A percentile compares a stretch with the other conserved stretches of the same genome.
These are phyloP conservation scores for Ceratocystis alfenasii DNA, from an alignment of 2,329 filamentous ascomycete species.

Conservation along the genomic window DNA sequence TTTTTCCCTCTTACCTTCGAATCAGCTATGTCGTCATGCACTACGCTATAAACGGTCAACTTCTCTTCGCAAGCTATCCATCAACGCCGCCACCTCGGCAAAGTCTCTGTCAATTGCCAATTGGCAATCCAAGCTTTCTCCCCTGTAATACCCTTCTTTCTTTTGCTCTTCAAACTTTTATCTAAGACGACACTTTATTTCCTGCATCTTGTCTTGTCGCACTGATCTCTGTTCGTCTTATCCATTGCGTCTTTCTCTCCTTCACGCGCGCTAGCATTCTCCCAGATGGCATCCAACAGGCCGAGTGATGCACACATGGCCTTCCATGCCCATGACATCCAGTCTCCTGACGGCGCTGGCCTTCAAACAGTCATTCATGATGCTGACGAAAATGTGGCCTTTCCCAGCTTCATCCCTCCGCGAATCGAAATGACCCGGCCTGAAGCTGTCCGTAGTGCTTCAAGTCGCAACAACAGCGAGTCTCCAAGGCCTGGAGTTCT, in stretches of 20 bases:
- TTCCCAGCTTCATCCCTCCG: constrained; percentile 13
- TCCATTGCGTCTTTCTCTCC: neutral
- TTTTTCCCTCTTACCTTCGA: neutral
- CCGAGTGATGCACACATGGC: too few species aligned
- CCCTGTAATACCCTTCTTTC: neutral
- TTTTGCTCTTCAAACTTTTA: neutral
- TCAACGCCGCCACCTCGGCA: neutral
- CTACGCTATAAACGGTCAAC: constrained; percentile 1
- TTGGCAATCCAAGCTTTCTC: constrained; percentile 3
- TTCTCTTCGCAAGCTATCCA: neutral
- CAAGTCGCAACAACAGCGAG: neutral
- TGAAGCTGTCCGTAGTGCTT: neutral
- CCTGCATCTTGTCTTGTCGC: neutral
- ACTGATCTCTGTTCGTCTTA: neutral
- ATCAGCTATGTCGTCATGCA: neutral
- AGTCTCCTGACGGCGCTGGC: neutral
- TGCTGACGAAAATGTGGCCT: neutral
- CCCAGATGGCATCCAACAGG: neutral
- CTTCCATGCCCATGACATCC: constrained; percentile 7
- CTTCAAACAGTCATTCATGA: constrained; percentile 5
- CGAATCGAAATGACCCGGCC: constrained; percentile 12
- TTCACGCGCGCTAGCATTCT: neutral
- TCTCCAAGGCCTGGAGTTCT: neutral
- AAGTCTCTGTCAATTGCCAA: neutral
- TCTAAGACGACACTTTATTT: neutral